phyloP scores from a whole-genome alignment of 2,329 filamentous ascomycete genomes.

The Aspergillus transmontanensis region DNA sequence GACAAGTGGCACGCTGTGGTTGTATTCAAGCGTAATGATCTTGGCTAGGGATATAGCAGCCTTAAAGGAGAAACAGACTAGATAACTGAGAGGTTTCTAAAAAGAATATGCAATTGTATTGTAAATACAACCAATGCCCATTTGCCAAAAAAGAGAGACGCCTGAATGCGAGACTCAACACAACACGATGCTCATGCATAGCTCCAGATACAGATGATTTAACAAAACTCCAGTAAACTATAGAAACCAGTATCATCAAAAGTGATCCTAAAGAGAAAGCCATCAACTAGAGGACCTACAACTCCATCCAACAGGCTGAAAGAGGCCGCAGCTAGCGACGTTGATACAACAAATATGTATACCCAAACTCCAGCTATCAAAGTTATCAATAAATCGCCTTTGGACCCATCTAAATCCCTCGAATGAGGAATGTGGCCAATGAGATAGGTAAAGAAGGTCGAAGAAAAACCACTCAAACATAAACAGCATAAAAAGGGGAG shows the following conservation, averaged over 20 bases:
- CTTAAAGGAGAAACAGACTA: neutral
- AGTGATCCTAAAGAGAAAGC: neutral
- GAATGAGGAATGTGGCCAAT: neutral
- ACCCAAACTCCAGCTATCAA: neutral
- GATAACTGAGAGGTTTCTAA: neutral
- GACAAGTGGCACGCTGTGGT: neutral
- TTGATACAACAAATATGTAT: neutral
- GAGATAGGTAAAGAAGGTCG: neutral
- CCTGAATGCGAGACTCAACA: neutral
- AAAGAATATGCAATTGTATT: neutral
- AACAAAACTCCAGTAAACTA: neutral
- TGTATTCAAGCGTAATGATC: neutral
- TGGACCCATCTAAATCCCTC: slow-evolving; percentile 3
- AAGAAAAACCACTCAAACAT: neutral
- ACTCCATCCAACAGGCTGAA: neutral
- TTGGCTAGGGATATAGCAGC: neutral
- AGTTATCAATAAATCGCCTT: neutral
- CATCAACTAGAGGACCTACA: slow-evolving; percentile 1
- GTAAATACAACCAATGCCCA: neutral
- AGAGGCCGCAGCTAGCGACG: slow-evolving; percentile 6
- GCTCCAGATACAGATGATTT: neutral
- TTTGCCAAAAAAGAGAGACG: neutral
- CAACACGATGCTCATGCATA: neutral
- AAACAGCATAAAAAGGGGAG: neutral
- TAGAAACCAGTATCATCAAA: neutral